Percentiles rank a stretch among this genome's conserved stretches.
These are phyloP conservation scores for Nemania sp. DNA, from an alignment of 2,329 filamentous ascomycete species.

Conservation along the genomic window DNA sequence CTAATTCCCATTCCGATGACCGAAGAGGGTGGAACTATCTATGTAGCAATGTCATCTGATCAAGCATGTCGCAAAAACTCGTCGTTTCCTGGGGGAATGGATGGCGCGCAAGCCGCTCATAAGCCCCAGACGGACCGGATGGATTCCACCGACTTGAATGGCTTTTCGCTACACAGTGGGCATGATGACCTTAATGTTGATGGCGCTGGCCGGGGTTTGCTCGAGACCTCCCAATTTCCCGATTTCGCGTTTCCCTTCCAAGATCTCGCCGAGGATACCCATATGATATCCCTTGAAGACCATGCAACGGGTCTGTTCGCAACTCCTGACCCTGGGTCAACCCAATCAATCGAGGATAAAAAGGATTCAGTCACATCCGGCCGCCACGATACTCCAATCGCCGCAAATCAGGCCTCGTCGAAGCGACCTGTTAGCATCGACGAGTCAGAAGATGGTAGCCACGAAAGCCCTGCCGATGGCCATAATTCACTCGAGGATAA, in stretches of 20 bases:
- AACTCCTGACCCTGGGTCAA: slow-evolving; percentile 36
- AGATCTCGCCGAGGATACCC: slow-evolving; percentile 46
- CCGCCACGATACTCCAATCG: slow-evolving; percentile 41
- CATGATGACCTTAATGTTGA: slow-evolving; percentile 41
- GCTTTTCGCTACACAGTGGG: slow-evolving; percentile 43
- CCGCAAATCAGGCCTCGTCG: slow-evolving; percentile 29
- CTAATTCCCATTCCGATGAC: slow-evolving; percentile 14
- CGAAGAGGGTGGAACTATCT: slow-evolving; percentile 25
- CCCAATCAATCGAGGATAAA: slow-evolving; percentile 43
- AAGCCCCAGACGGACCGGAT: slow-evolving; percentile 38
- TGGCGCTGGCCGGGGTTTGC: slow-evolving; percentile 41
- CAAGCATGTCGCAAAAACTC: slow-evolving; percentile 40
- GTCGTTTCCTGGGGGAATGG: slow-evolving; percentile 42
- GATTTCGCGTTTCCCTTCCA: slow-evolving; percentile 58
- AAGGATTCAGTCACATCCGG: slow-evolving; percentile 44
- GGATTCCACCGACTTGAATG: slow-evolving; percentile 42
- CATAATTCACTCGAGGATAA: slow-evolving; percentile 56
- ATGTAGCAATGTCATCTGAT: slow-evolving; percentile 47
- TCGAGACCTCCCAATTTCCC: slow-evolving; percentile 54
- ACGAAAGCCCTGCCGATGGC: slow-evolving; percentile 48
- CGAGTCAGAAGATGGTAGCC: slow-evolving; percentile 51
- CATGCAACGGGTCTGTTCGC: slow-evolving; percentile 41
- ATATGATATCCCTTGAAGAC: slow-evolving; percentile 47
- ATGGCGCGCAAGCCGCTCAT: slow-evolving; percentile 40
- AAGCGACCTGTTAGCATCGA: slow-evolving; percentile 39